phyloP scores from a whole-genome alignment of 2,329 filamentous ascomycete species.

The Fonsecaea erecta region DNA sequence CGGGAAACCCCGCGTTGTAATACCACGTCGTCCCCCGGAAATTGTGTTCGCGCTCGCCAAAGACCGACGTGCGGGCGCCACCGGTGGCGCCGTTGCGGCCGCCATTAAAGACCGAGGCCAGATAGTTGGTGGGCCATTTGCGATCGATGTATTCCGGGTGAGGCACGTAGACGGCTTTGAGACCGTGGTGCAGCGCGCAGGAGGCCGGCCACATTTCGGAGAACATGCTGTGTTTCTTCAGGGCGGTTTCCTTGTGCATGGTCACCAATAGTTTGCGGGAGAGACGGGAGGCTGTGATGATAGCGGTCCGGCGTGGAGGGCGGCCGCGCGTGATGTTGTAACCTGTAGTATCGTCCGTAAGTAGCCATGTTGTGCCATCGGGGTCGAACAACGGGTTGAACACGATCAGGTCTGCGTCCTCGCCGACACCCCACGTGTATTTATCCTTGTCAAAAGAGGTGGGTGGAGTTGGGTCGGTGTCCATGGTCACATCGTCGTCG shows the following conservation, averaged over 20 bases:
- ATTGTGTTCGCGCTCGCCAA: slow-evolving; percentile 86
- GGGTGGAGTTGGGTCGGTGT: slow-evolving; percentile 75
- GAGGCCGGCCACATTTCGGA: slow-evolving; percentile 96
- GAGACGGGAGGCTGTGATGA: slow-evolving; percentile 86
- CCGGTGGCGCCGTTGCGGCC: slow-evolving; percentile 75
- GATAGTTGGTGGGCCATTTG: slow-evolving; percentile 78
- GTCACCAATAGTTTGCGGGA: slow-evolving; percentile 76
- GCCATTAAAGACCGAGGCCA: slow-evolving; percentile 79
- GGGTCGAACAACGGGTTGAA: slow-evolving; percentile 93
- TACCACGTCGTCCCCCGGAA: slow-evolving; percentile 88
- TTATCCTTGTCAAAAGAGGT: slow-evolving; percentile 76
- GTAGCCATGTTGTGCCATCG: slow-evolving; percentile 80
- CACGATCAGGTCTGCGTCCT: slow-evolving; percentile 89
- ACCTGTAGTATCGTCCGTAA: slow-evolving; percentile 81
- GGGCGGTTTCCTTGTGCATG: slow-evolving; percentile 89
- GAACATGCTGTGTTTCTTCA: slow-evolving; percentile 87
- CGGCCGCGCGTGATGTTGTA: slow-evolving; percentile 69
- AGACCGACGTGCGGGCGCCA: slow-evolving; percentile 73
- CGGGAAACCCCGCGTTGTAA: slow-evolving; percentile 82
- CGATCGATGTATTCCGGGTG: slow-evolving; percentile 89
- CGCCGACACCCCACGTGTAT: slow-evolving; percentile 84
- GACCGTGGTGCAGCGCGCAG: slow-evolving; percentile 84
- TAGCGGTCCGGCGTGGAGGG: slow-evolving; percentile 77
- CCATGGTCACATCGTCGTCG: slow-evolving; percentile 70
- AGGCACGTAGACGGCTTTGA: slow-evolving; percentile 88